Conservation (phyloP, 176 grass and related monocot species). For the Paspalum notatum region DNA sequence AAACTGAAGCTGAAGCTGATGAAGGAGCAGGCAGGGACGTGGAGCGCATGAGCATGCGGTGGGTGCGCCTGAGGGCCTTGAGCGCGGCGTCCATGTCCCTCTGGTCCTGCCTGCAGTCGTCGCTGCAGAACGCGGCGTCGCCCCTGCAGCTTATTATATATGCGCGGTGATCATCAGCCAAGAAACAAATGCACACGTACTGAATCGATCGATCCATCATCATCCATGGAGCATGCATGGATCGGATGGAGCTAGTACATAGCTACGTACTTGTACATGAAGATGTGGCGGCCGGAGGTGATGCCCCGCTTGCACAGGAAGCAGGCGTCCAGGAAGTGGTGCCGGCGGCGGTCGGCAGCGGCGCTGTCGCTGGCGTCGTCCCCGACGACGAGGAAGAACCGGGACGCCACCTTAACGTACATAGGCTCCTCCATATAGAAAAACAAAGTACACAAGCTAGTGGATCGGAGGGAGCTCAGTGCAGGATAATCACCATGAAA, state of each 20-base stretch:
- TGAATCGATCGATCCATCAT: too few relatives aligned
- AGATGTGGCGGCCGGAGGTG: conserved; percentile 40
- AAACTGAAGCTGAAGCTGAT: too few relatives aligned
- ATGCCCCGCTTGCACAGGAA: conserved; percentile 75
- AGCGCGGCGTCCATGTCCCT: conserved; percentile 75
- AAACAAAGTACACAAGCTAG: too few relatives aligned
- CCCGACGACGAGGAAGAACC: conserved; percentile 27
- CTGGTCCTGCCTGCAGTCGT: conserved; percentile 61
- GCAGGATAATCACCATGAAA: too few relatives aligned
- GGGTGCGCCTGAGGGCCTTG: conserved; percentile 38
- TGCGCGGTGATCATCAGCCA: too few relatives aligned
- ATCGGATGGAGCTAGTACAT: too few relatives aligned
- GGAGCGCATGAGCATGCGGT: conserved; percentile 4
- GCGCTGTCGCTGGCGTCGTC: too few relatives aligned
- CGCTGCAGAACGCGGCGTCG: conserved; percentile 70
- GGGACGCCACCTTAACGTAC: conserved; percentile 38
- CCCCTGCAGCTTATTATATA: conserved; percentile 37
- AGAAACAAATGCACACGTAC: too few relatives aligned
- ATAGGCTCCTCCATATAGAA: conserved; percentile 12
- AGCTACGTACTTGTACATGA: conserved; percentile 66
- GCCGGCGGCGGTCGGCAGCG: not conserved
- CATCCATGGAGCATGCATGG: too few relatives aligned
- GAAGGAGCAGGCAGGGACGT: conserved; percentile 1
- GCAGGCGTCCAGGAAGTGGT: conserved; percentile 59
- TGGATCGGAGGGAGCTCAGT: too few relatives aligned